phyloP scores from a whole-genome alignment of 768 basidiomycete genomes.

The Lactifluus piperatus region DNA sequence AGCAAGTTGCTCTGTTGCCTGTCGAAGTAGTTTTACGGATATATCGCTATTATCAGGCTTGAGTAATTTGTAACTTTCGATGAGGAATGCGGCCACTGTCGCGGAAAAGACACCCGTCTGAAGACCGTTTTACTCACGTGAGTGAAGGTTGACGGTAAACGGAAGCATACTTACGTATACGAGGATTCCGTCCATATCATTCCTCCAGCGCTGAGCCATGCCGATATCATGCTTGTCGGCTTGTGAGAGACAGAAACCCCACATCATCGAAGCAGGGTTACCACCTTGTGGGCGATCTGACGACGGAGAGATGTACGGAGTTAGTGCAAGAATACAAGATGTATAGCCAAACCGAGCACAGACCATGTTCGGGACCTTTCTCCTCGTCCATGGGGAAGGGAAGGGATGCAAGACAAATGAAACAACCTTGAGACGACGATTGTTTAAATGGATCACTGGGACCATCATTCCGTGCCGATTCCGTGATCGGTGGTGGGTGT shows the following conservation, averaged over 20 bases:
- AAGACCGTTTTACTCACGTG: background rate
- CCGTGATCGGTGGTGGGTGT: no score
- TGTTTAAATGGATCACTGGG: no score
- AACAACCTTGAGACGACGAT: no score
- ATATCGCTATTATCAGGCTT: slow-evolving; percentile 8
- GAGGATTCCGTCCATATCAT: slow-evolving; percentile 16
- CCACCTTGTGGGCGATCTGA: background rate
- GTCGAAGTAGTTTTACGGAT: background rate
- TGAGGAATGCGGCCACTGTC: slow-evolving; percentile 16
- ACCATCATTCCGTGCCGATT: no score
- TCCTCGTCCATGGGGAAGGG: slow-evolving; percentile 3
- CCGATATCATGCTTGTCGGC: background rate
- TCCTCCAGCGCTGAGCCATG: slow-evolving; percentile 8
- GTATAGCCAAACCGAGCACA: background rate
- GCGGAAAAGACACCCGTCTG: slow-evolving; percentile 18
- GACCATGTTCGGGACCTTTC: background rate
- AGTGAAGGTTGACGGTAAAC: background rate
- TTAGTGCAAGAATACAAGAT: background rate
- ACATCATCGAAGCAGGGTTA: slow-evolving; percentile 14
- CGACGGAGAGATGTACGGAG: background rate
- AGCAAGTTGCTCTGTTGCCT: slow-evolving; percentile 4
- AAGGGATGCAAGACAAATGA: no score
- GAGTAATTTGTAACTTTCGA: slow-evolving; percentile 17
- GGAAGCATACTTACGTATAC: slow-evolving; percentile 2
- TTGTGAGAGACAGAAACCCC: slow-evolving; percentile 5